A percentile compares a stretch with the other conserved stretches of the same genome.
These are phyloP conservation scores for Pyrrhoderma noxium DNA, from an alignment of 1,284 basidiomycete genomes.

Conservation along the genomic window DNA sequence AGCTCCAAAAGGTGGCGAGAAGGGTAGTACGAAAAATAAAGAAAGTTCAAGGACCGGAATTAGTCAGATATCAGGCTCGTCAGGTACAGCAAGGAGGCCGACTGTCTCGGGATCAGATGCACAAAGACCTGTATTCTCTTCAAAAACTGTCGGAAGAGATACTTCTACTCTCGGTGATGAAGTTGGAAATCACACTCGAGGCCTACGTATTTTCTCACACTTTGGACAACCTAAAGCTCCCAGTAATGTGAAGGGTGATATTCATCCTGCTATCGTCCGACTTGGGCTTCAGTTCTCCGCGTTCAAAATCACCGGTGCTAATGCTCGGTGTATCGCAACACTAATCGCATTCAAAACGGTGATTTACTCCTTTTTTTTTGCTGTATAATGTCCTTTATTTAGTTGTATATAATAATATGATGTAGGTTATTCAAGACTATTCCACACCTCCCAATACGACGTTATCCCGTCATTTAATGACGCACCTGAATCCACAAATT, in stretches of 20 bases:
- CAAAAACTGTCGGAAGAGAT: conserved; percentile 18
- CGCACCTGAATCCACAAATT: conserved; percentile 86
- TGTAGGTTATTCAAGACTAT: conserved; percentile 82
- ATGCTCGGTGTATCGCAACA: conserved; percentile 85
- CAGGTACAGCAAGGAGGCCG: conserved; percentile 6
- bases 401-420: conserved; percentile 8
- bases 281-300: conserved; percentile 78
- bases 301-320: conserved; percentile 82
- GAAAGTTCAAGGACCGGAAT: conserved; percentile 2
- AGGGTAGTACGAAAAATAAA: conserved; percentile 17
- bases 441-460: conserved; percentile 76
- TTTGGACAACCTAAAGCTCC: conserved; percentile 67
- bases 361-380: conserved; percentile 17
- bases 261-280: conserved; percentile 74
- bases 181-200: conserved; percentile 35
- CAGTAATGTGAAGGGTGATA: conserved; percentile 56
- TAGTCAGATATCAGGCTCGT: background rate
- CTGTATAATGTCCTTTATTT: conserved; percentile 16
- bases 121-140: conserved; percentile 2
- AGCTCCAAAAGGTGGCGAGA: conserved; percentile 21
- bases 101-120: conserved; percentile 17
- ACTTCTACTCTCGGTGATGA: conserved; percentile 24
- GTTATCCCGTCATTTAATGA: conserved; percentile 80
- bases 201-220: conserved; percentile 74
- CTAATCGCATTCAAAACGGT: conserved; percentile 80